Evolutionary conservation across 305 asterid species (phyloP).

Genomic region (Caryopteris hybrid): DNA sequence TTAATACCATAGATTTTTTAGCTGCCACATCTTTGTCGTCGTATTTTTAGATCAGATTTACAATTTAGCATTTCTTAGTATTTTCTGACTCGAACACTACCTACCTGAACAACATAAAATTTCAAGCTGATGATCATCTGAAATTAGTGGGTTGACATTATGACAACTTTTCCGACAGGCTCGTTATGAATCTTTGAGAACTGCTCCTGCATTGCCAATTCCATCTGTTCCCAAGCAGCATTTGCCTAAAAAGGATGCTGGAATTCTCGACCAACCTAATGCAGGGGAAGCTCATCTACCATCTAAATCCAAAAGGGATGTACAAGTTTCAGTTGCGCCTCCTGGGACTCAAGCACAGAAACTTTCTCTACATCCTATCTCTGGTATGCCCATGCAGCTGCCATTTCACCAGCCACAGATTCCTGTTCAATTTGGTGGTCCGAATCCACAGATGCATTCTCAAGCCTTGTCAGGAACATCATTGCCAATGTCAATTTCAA

Average conservation of each 20-base stretch:
- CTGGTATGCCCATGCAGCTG: slow-evolving; percentile 57
- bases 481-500: slow-evolving; percentile 48
- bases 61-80: neutral
- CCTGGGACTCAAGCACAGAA: slow-evolving; percentile 51
- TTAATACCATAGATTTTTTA: neutral
- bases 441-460: slow-evolving; percentile 60
- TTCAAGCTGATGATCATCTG: slow-evolving; percentile 8
- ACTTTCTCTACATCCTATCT: slow-evolving; percentile 45
- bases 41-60: neutral
- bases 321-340: slow-evolving; percentile 41
- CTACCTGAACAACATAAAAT: neutral
- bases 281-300: slow-evolving; percentile 41
- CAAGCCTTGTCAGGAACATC: slow-evolving; percentile 61
- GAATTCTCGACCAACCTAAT: slow-evolving; percentile 39
- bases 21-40: neutral
- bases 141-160: slow-evolving; percentile 5
- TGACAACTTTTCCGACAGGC: slow-evolving; percentile 33
- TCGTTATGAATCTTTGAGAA: slow-evolving; percentile 43
- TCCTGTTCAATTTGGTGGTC: slow-evolving; percentile 66
- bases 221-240: slow-evolving; percentile 59
- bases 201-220: slow-evolving; percentile 38
- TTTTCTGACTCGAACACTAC: neutral
- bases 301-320: slow-evolving; percentile 51
- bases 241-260: slow-evolving; percentile 51
- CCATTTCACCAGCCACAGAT: slow-evolving; percentile 54